phyloP scores from a whole-genome alignment of 306 rosid genomes.

The Senna siamea region DNA sequence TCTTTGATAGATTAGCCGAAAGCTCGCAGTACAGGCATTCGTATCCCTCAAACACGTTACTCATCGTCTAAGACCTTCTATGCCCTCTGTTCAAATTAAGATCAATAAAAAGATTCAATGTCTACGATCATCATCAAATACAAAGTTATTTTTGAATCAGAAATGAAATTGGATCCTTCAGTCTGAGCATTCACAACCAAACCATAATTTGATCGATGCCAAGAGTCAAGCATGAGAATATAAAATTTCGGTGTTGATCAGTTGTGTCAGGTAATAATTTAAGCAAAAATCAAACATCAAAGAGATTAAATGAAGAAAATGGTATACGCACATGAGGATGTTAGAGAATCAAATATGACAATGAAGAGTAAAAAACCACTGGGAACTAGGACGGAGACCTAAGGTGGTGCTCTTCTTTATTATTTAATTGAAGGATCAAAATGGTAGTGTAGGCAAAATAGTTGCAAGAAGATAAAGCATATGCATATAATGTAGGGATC shows the following conservation, averaged over 20 bases:
- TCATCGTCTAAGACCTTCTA: constrained; percentile 56
- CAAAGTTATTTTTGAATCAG: not conserved
- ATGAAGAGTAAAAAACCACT: constrained; percentile 28
- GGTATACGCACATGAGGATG: constrained; percentile 35
- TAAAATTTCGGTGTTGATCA: constrained; percentile 18
- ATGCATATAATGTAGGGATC: too few relatives aligned
- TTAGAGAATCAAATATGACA: constrained; percentile 28
- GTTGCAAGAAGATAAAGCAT: constrained; percentile 30
- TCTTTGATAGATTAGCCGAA: constrained; percentile 75
- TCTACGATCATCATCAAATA: not conserved
- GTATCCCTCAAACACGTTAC: constrained; percentile 80
- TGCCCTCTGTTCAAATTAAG: constrained; percentile 37
- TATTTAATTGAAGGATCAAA: constrained; percentile 23
- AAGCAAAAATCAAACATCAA: not conserved
- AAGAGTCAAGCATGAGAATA: constrained; percentile 9
- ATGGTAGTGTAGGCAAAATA: constrained; percentile 38
- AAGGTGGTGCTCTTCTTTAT: constrained; percentile 34
- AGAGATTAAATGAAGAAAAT: not conserved
- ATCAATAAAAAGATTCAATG: constrained; percentile 32
- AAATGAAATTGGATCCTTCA: constrained; percentile 27
- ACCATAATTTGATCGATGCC: constrained; percentile 27
- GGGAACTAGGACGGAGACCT: constrained; percentile 38
- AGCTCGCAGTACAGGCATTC: constrained; percentile 88
- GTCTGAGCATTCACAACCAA: constrained; percentile 21
- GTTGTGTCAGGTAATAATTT: not conserved